These are phyloP conservation scores for Trypanosoma scelopori DNA, from an alignment of 208 protist genomes.

Conservation along the genomic window DNA sequence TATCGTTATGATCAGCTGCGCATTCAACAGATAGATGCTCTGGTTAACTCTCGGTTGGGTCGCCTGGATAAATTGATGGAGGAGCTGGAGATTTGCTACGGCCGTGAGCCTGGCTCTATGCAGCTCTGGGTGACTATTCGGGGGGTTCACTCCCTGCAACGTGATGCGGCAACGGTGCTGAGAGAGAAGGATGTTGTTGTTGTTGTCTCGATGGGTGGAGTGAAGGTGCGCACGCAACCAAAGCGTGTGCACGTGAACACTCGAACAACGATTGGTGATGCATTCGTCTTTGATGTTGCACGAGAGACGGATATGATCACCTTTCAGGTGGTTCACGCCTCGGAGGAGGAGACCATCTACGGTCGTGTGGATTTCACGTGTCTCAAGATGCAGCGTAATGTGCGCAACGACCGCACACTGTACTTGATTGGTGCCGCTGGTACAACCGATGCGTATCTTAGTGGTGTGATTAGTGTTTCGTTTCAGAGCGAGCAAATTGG, in stretches of 20 bases:
- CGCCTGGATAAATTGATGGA: slow-evolving; percentile 66
- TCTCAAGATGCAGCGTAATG: slow-evolving; percentile 66
- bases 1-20: slow-evolving; percentile 67
- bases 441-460: slow-evolving; percentile 70
- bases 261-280: slow-evolving; percentile 51
- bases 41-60: slow-evolving; percentile 43
- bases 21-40: slow-evolving; percentile 56
- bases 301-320: slow-evolving; percentile 82
- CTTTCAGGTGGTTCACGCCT: slow-evolving; percentile 63
- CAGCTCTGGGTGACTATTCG: slow-evolving; percentile 51
- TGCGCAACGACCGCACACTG: slow-evolving; percentile 47
- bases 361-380: slow-evolving; percentile 81
- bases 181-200: slow-evolving; percentile 51
- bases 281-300: slow-evolving; percentile 75
- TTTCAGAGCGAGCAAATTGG: slow-evolving; percentile 75
- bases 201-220: slow-evolving; percentile 65
- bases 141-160: slow-evolving; percentile 43
- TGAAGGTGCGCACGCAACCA: slow-evolving; percentile 39
- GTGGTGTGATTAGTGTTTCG: slow-evolving; percentile 60
- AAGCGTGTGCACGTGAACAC: slow-evolving; percentile 48
- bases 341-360: slow-evolving; percentile 47
- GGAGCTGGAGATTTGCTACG: slow-evolving; percentile 69
- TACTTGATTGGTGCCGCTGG: slow-evolving; percentile 70
- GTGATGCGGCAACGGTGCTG: slow-evolving; percentile 40
- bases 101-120: slow-evolving; percentile 70